Conservation (phyloP, 2,329 filamentous ascomycete species). For the Geosmithia flava region DNA sequence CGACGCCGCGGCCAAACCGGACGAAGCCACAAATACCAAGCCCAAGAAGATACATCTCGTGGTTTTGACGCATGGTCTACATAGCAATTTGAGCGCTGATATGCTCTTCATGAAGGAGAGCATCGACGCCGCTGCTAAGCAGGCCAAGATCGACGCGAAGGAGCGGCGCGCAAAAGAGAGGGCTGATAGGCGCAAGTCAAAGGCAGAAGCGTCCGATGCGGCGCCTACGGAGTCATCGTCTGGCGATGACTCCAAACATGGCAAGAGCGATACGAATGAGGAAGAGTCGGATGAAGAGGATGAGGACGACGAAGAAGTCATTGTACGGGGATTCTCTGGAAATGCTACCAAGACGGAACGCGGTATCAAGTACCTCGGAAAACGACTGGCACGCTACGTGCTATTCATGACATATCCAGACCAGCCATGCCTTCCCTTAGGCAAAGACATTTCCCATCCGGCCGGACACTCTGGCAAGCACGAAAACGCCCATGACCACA, state of each 20-base stretch:
- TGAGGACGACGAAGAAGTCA: slow-evolving; percentile 64
- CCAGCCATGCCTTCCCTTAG: slow-evolving; percentile 67
- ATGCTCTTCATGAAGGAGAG: slow-evolving; percentile 97
- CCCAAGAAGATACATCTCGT: slow-evolving; percentile 81
- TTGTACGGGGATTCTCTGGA: slow-evolving; percentile 80
- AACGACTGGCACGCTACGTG: slow-evolving; percentile 83
- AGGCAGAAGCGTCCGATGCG: neutral
- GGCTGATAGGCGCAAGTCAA: slow-evolving; percentile 12
- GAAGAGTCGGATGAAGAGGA: slow-evolving; percentile 8
- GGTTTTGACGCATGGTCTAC: slow-evolving; percentile 82
- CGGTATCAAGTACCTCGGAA: slow-evolving; percentile 94
- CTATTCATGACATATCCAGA: slow-evolving; percentile 86
- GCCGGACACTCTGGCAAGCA: slow-evolving; percentile 24
- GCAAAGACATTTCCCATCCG: slow-evolving; percentile 27
- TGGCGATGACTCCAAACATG: neutral
- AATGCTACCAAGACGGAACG: slow-evolving; percentile 87
- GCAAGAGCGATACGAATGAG: slow-evolving; percentile 4
- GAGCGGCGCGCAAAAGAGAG: slow-evolving; percentile 41
- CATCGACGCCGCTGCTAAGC: slow-evolving; percentile 71
- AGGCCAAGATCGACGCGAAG: slow-evolving; percentile 59
- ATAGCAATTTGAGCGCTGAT: slow-evolving; percentile 90
- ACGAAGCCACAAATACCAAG: slow-evolving; percentile 25
- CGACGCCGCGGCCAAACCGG: neutral
- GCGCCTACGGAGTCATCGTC: neutral
- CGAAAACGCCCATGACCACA: slow-evolving; percentile 45